A percentile compares a stretch with the other conserved stretches of the same genome.
These are phyloP conservation scores for Aspergillus conjunctus DNA, from an alignment of 495 filamentous ascomycete species.

Conservation along the genomic window DNA sequence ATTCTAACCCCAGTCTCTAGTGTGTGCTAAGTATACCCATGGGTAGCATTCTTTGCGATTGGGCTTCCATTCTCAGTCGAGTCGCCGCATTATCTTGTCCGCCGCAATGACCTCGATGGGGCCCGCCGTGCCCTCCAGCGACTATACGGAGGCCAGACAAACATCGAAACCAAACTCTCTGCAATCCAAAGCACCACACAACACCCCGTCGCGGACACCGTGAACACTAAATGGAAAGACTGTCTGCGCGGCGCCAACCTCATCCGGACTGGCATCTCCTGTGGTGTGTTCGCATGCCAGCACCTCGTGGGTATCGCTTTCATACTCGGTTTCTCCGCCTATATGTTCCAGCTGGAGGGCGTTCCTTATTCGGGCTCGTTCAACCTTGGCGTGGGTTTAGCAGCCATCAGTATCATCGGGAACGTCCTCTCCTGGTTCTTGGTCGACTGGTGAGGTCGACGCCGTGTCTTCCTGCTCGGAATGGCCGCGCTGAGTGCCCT, in stretches of 20 bases:
- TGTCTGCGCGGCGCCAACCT: constrained; percentile 47
- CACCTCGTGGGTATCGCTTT: constrained; percentile 38
- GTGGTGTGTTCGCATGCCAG: constrained; percentile 48
- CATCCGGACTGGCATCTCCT: constrained; percentile 48
- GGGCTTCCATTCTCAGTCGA: constrained; percentile 48
- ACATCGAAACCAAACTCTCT: constrained; percentile 16
- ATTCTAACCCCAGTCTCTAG: background rate
- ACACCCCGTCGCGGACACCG: background rate
- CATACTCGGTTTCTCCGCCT: constrained; percentile 57
- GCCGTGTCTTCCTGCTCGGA: constrained; percentile 56
- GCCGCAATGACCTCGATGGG: constrained; percentile 36
- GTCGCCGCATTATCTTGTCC: constrained; percentile 51
- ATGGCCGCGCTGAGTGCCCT: constrained; percentile 48
- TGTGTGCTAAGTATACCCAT: background rate
- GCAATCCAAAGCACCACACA: background rate
- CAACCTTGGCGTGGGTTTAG: constrained; percentile 31
- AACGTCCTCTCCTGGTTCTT: constrained; percentile 32
- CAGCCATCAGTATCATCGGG: constrained; percentile 33
- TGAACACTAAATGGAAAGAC: constrained; percentile 37
- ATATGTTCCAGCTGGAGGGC: constrained; percentile 66
- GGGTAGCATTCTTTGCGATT: constrained; percentile 26
- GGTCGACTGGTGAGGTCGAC: constrained; percentile 50
- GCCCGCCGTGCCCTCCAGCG: constrained; percentile 37
- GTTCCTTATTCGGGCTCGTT: constrained; percentile 45
- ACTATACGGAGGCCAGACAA: constrained; percentile 27